These are phyloP conservation scores for Cyberlindnera suaveolens DNA, from an alignment of 805 yeast genomes.

Conservation along the genomic window DNA sequence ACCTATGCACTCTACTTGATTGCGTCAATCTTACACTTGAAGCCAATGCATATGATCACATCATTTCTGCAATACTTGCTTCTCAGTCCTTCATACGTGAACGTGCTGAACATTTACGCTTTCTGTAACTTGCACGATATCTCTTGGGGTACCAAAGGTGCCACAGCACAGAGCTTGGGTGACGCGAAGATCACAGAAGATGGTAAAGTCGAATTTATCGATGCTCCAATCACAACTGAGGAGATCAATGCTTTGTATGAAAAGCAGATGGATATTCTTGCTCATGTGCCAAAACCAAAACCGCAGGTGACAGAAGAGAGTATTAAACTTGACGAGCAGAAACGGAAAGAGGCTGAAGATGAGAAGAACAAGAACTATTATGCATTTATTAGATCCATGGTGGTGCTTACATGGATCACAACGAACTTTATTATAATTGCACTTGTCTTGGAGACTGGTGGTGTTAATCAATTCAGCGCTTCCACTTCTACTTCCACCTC, in stretches of 20 bases:
- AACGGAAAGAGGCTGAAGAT: conserved; percentile 29
- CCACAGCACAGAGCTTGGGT: conserved; percentile 69
- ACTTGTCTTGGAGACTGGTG: conserved; percentile 80
- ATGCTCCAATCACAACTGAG: conserved; percentile 65
- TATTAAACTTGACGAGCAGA: conserved; percentile 22
- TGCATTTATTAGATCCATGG: conserved; percentile 84
- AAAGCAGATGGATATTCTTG: conserved; percentile 54
- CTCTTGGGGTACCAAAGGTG: conserved; percentile 97
- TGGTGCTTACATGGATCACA: conserved; percentile 85
- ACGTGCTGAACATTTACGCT: conserved; percentile 88
- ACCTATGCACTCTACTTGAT: conserved; percentile 78
- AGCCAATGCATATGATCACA: conserved; percentile 91
- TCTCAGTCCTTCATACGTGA: conserved; percentile 83
- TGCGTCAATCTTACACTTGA: conserved; percentile 75
- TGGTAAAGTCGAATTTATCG: conserved; percentile 57
- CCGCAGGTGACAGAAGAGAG: conserved; percentile 24
- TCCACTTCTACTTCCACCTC: conserved; percentile 13
- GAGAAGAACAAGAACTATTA: conserved; percentile 75
- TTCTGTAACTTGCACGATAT: conserved; percentile 95
- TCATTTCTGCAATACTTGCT: conserved; percentile 79
- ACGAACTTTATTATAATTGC: conserved; percentile 80
- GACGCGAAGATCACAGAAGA: conserved; percentile 66
- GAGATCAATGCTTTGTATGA: conserved; percentile 75
- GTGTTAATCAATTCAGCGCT: conserved; percentile 41
- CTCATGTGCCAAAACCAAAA: conserved; percentile 26